Evolutionary conservation across 805 yeast genomes (phyloP), one percentile per base, ranked within the genome.

Genomic region (Spathaspora girioi): DNA sequence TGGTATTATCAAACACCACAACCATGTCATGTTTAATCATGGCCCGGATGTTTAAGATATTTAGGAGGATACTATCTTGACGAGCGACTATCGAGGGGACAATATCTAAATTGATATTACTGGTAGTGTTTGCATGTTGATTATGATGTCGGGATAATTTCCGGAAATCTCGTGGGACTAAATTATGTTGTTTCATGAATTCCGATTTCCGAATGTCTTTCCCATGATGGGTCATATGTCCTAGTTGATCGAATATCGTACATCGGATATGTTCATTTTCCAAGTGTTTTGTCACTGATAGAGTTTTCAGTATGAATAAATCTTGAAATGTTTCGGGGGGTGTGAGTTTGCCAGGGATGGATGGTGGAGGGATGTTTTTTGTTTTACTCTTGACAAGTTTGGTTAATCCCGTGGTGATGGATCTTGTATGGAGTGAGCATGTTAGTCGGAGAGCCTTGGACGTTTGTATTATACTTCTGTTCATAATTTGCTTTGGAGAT

Each of bases 101-200:
- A 29, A 81, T 78, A 56, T 81, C 85, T 44, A 66, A 62, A 50
- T 66, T 63, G 41, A 66, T 58, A 43, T 65, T 62, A 50, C 65
- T 63, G 43, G 64, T 58, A 31, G 65, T 63, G 26, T 23, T 23
- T 3, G 26, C 6, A 23, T 15, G 54, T 51, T 7, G 57, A 53
- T 5, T 49, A 15, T 54, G 54, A 18, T 60, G 61, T 29, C 72
- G 57, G 31, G 79, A 78, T 32, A 81, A 51, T 76, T 79, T 69
- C 63, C 86, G 76, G 23, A 84, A 77, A 32, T 88, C 85, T 51
- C 88, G 80, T 46, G 83, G 79, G 0, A 77, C 71, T 29, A 81
- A 60, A 52, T 76, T 75, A 60, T 80, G 77, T 14, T 66, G 64
- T 48, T 67, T 64, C 60, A 81, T 67, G 48, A 81, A 70, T 43